A percentile compares a stretch with the other conserved stretches of the same genome.
phyloP scores from a whole-genome alignment of 352 stramenopile species.

The Peronospora destructor region DNA sequence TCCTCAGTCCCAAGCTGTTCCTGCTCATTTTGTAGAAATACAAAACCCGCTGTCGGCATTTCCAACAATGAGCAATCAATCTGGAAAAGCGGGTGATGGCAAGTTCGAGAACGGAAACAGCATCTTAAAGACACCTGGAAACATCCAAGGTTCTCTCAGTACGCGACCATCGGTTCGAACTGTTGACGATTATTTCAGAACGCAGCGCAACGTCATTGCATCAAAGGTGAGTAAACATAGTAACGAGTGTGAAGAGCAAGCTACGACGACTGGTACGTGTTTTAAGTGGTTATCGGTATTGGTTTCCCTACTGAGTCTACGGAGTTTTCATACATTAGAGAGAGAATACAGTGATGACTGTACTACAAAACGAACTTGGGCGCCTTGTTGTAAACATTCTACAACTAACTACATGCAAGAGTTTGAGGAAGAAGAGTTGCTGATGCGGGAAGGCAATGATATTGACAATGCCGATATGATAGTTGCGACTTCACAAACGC shows the following conservation, averaged over 20 bases:
- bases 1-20: conserved; percentile 12
- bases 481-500: conserved; percentile 15
- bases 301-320: neutral
- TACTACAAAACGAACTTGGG: conserved; percentile 24
- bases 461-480: conserved; percentile 13
- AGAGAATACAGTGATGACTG: conserved; percentile 48
- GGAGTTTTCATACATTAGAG: conserved; percentile 5
- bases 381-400: conserved; percentile 60
- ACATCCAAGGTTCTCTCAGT: conserved; percentile 3
- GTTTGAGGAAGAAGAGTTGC: conserved; percentile 61
- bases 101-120: conserved; percentile 1
- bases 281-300: neutral
- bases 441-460: conserved; percentile 26
- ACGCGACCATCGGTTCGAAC: conserved; percentile 16
- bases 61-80: conserved; percentile 19
- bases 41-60: conserved; percentile 35
- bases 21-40: conserved; percentile 42
- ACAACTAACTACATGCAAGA: conserved; percentile 75
- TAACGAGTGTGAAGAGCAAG: conserved; percentile 11
- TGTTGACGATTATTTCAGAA: conserved; percentile 60
- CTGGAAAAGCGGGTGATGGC: neutral
- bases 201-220: conserved; percentile 33
- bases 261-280: conserved; percentile 19
- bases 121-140: neutral
- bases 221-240: conserved; percentile 15